These are phyloP conservation scores for Mrakia hoshinonis DNA, from an alignment of 768 basidiomycete species.

Conservation along the genomic window DNA sequence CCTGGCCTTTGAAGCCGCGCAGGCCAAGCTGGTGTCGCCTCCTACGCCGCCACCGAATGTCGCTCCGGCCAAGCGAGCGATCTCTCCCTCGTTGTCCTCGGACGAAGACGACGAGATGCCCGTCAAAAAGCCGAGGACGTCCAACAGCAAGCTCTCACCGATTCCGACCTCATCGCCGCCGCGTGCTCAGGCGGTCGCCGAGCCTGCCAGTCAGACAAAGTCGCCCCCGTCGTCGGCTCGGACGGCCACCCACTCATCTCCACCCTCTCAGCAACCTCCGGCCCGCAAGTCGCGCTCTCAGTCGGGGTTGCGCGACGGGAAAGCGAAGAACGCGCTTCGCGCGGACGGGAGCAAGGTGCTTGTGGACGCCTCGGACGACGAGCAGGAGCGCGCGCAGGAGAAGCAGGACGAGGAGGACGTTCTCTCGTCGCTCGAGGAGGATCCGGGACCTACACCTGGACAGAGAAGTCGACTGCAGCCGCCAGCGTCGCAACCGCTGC, in stretches of 20 bases:
- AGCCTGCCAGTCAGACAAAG: background rate
- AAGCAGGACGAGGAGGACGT: background rate
- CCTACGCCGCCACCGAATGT: background rate
- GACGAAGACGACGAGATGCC: background rate
- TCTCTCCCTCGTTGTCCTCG: background rate
- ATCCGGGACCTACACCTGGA: background rate
- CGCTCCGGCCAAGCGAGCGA: background rate
- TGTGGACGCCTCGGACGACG: constrained; percentile 1
- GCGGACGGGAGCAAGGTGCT: constrained; percentile 6
- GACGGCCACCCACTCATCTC: constrained; percentile 4
- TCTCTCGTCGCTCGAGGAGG: background rate
- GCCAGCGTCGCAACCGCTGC: too few relatives aligned
- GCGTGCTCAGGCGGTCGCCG: background rate
- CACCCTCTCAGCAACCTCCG: background rate
- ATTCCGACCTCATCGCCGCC: background rate
- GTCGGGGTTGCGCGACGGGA: background rate
- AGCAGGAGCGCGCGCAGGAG: background rate
- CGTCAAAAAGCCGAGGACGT: background rate
- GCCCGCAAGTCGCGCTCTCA: background rate
- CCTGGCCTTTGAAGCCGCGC: background rate
- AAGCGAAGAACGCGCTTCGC: background rate
- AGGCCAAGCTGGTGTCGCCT: background rate
- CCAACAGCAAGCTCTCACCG: background rate
- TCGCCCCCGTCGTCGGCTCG: background rate
- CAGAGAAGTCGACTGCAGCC: background rate